These are phyloP conservation scores for Colletotrichum sp. DNA, from an alignment of 2,329 filamentous ascomycete genomes.

Conservation along the genomic window DNA sequence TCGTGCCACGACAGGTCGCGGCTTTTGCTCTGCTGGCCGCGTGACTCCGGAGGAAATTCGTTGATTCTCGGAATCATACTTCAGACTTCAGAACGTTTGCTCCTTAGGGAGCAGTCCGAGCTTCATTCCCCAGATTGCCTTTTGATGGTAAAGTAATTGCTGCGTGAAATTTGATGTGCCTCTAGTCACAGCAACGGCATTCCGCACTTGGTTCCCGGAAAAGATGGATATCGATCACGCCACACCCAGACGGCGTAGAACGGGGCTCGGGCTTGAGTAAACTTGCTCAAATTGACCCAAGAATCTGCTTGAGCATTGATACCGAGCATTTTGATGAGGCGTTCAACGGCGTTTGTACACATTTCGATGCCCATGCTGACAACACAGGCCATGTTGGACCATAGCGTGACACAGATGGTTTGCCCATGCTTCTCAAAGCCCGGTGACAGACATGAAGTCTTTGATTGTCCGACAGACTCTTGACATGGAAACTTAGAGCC, in stretches of 20 bases:
- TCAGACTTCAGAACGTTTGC: not conserved
- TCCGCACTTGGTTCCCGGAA: not conserved
- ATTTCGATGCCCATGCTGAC: not conserved
- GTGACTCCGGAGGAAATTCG: slow-evolving; percentile 9
- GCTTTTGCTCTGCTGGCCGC: slow-evolving; percentile 1
- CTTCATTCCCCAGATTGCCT: not conserved
- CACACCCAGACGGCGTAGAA: not conserved
- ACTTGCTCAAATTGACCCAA: not conserved
- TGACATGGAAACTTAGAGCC: not conserved
- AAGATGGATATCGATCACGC: not conserved
- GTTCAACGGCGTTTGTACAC: not conserved
- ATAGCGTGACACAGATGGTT: not conserved
- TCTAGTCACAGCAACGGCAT: not conserved
- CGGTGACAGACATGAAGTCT: not conserved
- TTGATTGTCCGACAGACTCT: not conserved
- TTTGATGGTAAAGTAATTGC: not conserved
- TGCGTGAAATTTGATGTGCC: not conserved
- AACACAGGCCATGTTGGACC: not conserved
- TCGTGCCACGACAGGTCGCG: not conserved
- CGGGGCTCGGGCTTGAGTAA: not conserved
- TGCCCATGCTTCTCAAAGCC: not conserved
- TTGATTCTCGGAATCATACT: not conserved
- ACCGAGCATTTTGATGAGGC: not conserved
- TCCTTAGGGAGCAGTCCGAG: not conserved
- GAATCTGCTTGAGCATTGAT: not conserved